Conservation (phyloP, 208 protist genomes). For the Trypanosoma vivax region DNA sequence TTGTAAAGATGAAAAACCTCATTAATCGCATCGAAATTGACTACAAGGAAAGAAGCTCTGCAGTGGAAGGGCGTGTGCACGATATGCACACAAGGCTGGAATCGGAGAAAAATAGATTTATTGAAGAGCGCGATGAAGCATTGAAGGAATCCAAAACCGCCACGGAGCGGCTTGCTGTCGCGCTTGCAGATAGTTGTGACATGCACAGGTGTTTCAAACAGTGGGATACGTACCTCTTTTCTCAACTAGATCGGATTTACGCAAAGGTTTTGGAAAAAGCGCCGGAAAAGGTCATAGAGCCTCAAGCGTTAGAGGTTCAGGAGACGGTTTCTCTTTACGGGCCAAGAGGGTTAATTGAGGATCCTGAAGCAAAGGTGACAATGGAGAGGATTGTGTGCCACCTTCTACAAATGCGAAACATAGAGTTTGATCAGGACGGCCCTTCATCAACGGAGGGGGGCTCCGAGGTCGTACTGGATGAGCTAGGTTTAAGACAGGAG, state of each 20-base stretch:
- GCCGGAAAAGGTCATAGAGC: slow-evolving; percentile 44
- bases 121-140: slow-evolving; percentile 30
- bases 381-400: slow-evolving; percentile 72
- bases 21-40: slow-evolving; percentile 58
- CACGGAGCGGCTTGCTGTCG: slow-evolving; percentile 40
- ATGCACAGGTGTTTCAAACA: slow-evolving; percentile 54
- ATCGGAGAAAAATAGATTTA: slow-evolving; percentile 22
- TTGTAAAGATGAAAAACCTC: slow-evolving; percentile 39
- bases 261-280: slow-evolving; percentile 29
- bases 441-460: slow-evolving; percentile 9
- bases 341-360: slow-evolving; percentile 52
- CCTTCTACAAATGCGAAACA: slow-evolving; percentile 51
- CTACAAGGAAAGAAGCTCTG: slow-evolving; percentile 66
- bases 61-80: slow-evolving; percentile 50
- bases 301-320: slow-evolving; percentile 42
- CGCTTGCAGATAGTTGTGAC: slow-evolving; percentile 48
- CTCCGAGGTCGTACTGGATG: slow-evolving; percentile 23
- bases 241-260: slow-evolving; percentile 57
- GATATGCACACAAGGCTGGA: slow-evolving; percentile 48
- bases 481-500: slow-evolving; percentile 37
- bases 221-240: slow-evolving; percentile 73
- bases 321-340: slow-evolving; percentile 61
- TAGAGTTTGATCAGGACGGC: slow-evolving; percentile 13
- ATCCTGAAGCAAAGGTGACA: slow-evolving; percentile 56
- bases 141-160: slow-evolving; percentile 38